Percentiles rank a stretch among this genome's conserved stretches.
phyloP scores from a whole-genome alignment of 2,329 filamentous ascomycete species.

The Lasiodiplodia sp. region DNA sequence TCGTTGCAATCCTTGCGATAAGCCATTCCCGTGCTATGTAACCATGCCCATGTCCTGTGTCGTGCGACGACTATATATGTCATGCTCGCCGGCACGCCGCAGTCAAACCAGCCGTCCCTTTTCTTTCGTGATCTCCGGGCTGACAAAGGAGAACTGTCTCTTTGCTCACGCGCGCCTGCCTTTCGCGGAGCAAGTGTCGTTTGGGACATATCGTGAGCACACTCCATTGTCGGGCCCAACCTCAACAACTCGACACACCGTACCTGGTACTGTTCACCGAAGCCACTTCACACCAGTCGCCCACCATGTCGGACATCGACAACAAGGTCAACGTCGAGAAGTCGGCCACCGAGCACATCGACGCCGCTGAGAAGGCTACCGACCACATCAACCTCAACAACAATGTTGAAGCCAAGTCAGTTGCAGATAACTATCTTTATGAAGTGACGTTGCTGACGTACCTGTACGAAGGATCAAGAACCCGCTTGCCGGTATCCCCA shows the following conservation, averaged over 20 bases:
- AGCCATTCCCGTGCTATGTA: conserved; percentile 23
- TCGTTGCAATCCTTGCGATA: conserved; percentile 17
- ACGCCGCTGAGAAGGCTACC: conserved; percentile 14
- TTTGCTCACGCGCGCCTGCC: background rate
- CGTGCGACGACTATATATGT: conserved; percentile 22
- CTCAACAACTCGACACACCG: background rate
- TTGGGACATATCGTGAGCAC: background rate
- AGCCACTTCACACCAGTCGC: conserved; percentile 9
- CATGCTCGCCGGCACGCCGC: background rate
- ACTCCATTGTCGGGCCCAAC: background rate
- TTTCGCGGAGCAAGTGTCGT: background rate
- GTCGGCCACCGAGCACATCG: conserved; percentile 18
- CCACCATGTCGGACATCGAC: conserved; percentile 22
- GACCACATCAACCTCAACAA: conserved; percentile 31
- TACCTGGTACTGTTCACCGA: background rate
- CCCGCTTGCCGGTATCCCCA: conserved; percentile 63
- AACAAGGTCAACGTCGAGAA: conserved; percentile 18
- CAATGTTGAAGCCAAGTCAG: conserved; percentile 30
- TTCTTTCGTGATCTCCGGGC: background rate
- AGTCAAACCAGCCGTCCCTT: background rate
- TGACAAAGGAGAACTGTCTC: background rate
- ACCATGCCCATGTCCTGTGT: conserved; percentile 18
- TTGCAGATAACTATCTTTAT: background rate
- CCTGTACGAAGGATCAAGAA: conserved; percentile 57
- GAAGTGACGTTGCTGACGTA: conserved; percentile 8